Conservation (phyloP, 75 land plant genomes). For the Selaginella tamariscina region DNA sequence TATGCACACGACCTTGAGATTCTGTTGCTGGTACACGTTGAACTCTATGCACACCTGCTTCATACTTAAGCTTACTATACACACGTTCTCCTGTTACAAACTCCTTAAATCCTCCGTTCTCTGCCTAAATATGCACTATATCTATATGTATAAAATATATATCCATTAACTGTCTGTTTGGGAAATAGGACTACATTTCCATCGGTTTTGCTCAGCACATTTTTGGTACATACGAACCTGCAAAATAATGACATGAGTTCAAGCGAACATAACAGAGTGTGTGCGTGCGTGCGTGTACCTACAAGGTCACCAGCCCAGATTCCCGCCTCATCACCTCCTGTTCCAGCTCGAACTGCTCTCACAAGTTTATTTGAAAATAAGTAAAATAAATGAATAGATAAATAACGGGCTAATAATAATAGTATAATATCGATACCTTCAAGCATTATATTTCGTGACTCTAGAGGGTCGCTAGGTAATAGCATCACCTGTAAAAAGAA, state of each 20-base stretch:
- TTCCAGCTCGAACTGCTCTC: slow-evolving; percentile 81
- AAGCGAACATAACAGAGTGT: slow-evolving; percentile 22
- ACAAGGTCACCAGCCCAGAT: slow-evolving; percentile 99
- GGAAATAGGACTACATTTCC: slow-evolving; percentile 60
- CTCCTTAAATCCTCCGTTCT: slow-evolving; percentile 90
- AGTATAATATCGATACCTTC: slow-evolving; percentile 91
- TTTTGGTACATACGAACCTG: slow-evolving; percentile 92
- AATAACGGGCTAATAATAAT: too few species aligned
- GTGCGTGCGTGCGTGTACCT: slow-evolving; percentile 39
- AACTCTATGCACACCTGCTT: slow-evolving; percentile 96
- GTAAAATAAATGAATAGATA: background rate
- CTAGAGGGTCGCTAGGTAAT: slow-evolving; percentile 90
- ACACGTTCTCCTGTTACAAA: slow-evolving; percentile 87
- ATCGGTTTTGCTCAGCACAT: slow-evolving; percentile 66
- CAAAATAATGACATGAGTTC: background rate
- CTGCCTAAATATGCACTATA: slow-evolving; percentile 35
- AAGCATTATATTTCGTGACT: slow-evolving; percentile 87
- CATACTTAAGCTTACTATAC: slow-evolving; percentile 93
- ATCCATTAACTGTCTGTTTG: slow-evolving; percentile 49
- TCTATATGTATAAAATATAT: background rate
- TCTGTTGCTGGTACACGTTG: slow-evolving; percentile 98
- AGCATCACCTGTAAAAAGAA: slow-evolving; percentile 41
- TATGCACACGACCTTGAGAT: slow-evolving; percentile 98
- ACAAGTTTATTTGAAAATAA: background rate
- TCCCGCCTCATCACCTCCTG: slow-evolving; percentile 99